phyloP scores from a whole-genome alignment of 495 filamentous ascomycete species.

The Penicillium alfredii region DNA sequence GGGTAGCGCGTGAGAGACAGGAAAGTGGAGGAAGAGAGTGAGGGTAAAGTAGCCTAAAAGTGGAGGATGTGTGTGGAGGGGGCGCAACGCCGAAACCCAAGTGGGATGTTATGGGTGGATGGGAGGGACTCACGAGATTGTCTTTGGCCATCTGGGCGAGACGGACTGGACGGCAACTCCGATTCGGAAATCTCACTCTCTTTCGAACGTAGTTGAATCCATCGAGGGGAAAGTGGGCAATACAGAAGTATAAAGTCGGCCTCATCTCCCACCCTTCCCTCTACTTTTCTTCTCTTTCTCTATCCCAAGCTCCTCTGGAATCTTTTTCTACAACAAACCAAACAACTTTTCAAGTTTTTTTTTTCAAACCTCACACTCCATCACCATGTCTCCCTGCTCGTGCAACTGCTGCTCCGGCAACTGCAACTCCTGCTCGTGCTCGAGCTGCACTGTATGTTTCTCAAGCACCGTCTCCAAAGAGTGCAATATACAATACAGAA shows the following conservation, averaged over 20 bases:
- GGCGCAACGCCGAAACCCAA: too few relatives aligned
- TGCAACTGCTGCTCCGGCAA: slow-evolving; percentile 43
- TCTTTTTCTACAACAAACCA: slow-evolving; percentile 6
- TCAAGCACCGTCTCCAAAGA: too few relatives aligned
- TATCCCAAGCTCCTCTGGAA: background rate
- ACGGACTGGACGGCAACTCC: slow-evolving; percentile 5
- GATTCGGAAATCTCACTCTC: too few relatives aligned
- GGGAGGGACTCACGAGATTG: too few relatives aligned
- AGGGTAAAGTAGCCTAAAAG: slow-evolving; percentile 1
- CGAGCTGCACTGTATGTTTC: slow-evolving; percentile 30
- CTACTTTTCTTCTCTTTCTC: slow-evolving; percentile 2
- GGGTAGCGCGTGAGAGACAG: slow-evolving; percentile 29
- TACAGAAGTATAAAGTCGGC: slow-evolving; percentile 16
- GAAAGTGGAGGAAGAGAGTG: too few relatives aligned
- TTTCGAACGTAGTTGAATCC: too few relatives aligned
- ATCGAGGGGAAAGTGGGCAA: too few relatives aligned
- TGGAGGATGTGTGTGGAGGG: slow-evolving; percentile 7
- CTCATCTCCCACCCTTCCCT: slow-evolving; percentile 7
- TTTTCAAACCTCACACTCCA: slow-evolving; percentile 14
- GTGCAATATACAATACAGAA: too few relatives aligned
- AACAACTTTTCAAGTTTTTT: slow-evolving; percentile 4
- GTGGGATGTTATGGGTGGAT: too few relatives aligned
- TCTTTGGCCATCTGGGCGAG: too few relatives aligned
- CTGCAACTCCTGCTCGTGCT: slow-evolving; percentile 41
- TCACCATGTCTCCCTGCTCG: slow-evolving; percentile 41